phyloP scores from a whole-genome alignment of 768 basidiomycete species.

The Suillus subaureus region DNA sequence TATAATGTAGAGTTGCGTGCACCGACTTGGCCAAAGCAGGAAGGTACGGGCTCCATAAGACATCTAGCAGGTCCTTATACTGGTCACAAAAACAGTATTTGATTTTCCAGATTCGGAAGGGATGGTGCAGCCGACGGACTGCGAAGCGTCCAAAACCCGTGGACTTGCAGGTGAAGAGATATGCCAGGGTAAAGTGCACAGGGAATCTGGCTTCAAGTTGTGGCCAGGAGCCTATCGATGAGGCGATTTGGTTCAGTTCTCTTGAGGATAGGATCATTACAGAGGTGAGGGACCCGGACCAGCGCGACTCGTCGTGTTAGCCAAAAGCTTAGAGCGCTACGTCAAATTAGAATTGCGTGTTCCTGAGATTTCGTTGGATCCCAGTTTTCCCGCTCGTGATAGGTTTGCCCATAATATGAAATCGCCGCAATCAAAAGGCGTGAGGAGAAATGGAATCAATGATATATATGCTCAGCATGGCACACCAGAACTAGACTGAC shows the following conservation, averaged over 20 bases:
- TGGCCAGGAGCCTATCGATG: neutral
- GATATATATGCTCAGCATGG: neutral
- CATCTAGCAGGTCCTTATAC: neutral
- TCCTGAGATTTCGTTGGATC: neutral
- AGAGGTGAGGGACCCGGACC: neutral
- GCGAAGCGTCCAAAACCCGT: neutral
- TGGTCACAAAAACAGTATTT: neutral
- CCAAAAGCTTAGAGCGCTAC: too few relatives aligned
- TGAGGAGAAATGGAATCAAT: neutral
- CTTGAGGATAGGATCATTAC: neutral
- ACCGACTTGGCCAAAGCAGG: neutral
- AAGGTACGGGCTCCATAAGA: too few relatives aligned
- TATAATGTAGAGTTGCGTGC: neutral
- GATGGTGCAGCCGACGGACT: neutral
- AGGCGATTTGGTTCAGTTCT: neutral
- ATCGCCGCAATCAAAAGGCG: neutral
- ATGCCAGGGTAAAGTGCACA: neutral
- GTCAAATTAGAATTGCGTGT: neutral
- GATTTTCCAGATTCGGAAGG: neutral
- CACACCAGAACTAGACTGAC: neutral
- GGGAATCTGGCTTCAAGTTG: neutral
- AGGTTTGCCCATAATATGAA: neutral
- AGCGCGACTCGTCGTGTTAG: neutral
- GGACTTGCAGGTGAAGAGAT: neutral
- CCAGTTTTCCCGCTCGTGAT: neutral